These are phyloP conservation scores for Fagopyrum esculentum DNA, from an alignment of 148 eudicot species.

Conservation along the genomic window DNA sequence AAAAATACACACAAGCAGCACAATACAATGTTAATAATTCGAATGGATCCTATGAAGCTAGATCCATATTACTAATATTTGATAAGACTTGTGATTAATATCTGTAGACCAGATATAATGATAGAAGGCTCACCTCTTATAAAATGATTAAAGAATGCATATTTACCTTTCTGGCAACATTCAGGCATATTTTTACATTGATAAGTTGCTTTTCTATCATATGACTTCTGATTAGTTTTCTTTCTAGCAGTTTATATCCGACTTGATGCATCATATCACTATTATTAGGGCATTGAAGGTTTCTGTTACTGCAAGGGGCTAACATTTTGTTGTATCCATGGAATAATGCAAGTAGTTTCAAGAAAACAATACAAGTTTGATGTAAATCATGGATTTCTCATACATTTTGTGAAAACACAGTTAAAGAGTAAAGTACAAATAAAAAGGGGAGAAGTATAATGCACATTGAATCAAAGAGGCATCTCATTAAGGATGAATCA, in stretches of 20 bases:
- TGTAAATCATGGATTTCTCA: neutral
- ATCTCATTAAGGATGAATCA: slow-evolving; percentile 18
- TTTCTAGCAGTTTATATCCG: neutral
- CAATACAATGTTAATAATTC: too few relatives aligned
- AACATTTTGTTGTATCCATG: neutral
- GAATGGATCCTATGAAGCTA: too few relatives aligned
- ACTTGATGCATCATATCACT: neutral
- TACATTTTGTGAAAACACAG: neutral
- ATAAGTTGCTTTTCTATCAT: neutral
- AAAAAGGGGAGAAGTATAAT: neutral
- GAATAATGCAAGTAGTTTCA: neutral
- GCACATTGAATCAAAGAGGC: neutral
- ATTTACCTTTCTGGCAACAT: neutral
- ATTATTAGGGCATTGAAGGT: neutral
- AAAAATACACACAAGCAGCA: too few relatives aligned
- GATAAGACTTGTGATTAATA: too few relatives aligned
- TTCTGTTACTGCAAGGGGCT: neutral
- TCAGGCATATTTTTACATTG: neutral
- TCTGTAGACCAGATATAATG: neutral
- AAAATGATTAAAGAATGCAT: neutral
- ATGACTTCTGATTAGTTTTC: neutral
- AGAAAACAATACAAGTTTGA: neutral
- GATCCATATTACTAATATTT: too few relatives aligned
- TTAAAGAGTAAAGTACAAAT: neutral
- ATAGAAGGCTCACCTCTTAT: neutral